These are phyloP conservation scores for Knoxia roxburghii DNA, from an alignment of 257 asterid species.

Conservation along the genomic window DNA sequence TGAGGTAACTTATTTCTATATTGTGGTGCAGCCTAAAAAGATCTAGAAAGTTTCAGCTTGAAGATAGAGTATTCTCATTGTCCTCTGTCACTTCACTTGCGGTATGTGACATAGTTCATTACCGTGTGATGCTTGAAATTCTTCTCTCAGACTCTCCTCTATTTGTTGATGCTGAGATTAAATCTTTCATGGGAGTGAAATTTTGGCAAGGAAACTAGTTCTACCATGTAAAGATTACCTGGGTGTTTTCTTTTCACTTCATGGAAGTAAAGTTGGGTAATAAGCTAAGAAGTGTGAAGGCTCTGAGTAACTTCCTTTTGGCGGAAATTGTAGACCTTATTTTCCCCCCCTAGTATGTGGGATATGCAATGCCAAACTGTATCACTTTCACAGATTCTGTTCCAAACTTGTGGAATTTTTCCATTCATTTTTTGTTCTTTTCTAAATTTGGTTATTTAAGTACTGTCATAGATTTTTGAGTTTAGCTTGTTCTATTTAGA, in stretches of 20 bases:
- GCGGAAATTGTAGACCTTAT: too few relatives aligned
- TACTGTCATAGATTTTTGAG: background rate
- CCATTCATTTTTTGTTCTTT: background rate
- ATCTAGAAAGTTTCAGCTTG: slow-evolving; percentile 74
- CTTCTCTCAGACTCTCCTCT: background rate
- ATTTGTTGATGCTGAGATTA: slow-evolving; percentile 3
- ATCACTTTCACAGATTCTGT: too few relatives aligned
- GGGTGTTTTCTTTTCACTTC: too few relatives aligned
- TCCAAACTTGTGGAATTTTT: too few relatives aligned
- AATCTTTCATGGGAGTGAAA: background rate
- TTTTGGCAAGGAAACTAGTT: background rate
- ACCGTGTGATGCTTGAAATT: background rate
- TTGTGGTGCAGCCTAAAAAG: slow-evolving; percentile 58
- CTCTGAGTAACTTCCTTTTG: too few relatives aligned
- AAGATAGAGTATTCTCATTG: slow-evolving; percentile 79
- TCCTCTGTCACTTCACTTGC: slow-evolving; percentile 95
- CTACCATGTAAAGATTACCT: background rate
- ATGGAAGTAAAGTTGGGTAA: too few relatives aligned
- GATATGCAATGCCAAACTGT: too few relatives aligned
- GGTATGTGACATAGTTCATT: slow-evolving; percentile 36
- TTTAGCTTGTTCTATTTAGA: background rate
- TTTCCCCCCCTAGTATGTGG: too few relatives aligned
- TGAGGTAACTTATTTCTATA: background rate
- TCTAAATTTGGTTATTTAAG: background rate
- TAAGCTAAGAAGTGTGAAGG: too few relatives aligned